Evolutionary conservation across 2,329 filamentous ascomycete genomes (phyloP).

Genomic region (Ascochyta clinopodiicola): DNA sequence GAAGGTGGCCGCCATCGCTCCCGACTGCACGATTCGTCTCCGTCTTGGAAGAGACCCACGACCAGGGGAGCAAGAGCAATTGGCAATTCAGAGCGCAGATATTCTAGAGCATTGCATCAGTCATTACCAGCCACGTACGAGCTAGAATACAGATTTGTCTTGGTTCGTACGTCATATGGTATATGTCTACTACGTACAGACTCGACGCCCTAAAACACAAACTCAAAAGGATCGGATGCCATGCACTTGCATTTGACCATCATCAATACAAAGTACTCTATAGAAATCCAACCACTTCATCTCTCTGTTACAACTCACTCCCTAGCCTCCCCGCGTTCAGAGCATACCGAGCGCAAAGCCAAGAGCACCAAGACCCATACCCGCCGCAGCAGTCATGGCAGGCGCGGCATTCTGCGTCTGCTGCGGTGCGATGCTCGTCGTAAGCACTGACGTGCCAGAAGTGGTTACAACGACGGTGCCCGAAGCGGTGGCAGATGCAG

Average conservation of each 20-base stretch:
- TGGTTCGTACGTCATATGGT: not conserved
- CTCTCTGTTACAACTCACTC: not conserved
- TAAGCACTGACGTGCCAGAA: constrained; percentile 15
- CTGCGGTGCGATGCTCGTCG: constrained; percentile 4
- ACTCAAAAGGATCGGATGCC: not conserved
- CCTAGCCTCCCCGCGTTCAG: not conserved
- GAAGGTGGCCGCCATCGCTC: constrained; percentile 5
- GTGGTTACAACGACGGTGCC: constrained; percentile 8
- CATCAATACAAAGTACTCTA: not conserved
- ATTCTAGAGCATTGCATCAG: too few relatives aligned
- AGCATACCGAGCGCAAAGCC: constrained; percentile 30
- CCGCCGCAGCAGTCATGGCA: constrained; percentile 24
- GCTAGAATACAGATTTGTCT: too few relatives aligned
- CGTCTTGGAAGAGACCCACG: not conserved
- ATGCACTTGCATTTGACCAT: not conserved
- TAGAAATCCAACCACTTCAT: too few relatives aligned
- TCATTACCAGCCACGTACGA: too few relatives aligned
- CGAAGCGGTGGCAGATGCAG: not conserved
- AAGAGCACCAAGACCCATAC: constrained; percentile 28
- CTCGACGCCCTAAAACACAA: not conserved
- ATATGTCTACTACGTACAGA: not conserved
- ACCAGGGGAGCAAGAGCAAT: too few relatives aligned
- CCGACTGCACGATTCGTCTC: not conserved
- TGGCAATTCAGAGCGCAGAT: too few relatives aligned
- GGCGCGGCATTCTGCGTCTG: constrained; percentile 18